Evolutionary conservation across 2,329 filamentous ascomycete species (phyloP), one percentile per base, ranked within the genome.

Genomic region (Calonectria montana): DNA sequence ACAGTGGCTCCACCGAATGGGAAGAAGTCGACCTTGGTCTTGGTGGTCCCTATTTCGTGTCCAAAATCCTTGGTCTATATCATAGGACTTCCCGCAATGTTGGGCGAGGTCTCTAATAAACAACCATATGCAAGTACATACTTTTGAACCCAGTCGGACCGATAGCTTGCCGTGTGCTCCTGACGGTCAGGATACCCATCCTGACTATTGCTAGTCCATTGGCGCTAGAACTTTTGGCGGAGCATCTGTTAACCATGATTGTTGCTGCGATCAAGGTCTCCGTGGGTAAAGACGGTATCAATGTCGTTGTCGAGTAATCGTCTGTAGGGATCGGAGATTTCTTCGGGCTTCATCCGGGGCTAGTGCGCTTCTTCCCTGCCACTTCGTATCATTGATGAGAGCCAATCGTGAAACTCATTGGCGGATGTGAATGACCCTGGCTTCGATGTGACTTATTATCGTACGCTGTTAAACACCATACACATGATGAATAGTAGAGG

Each of bases 111-210:
- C 31, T 57, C 29, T 7, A 23, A 29, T 15, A 57, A 4, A 35
- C 31, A 37, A 37, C 37, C 5, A 35, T 23, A 57, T 15, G 48
- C 13, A 31, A 45, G 31, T 45, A 65, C 23, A n/a, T 37, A 50
- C n/a, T 25, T 65, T 23, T 48, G 27, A 12, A 27, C 27, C 61
- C 61, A 64, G 18, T 50, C 61, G 7, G 41, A 37, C 4, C 6
- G 27, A 21, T 37, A 48, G n/a, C 41, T 21, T 13, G 61, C 43
- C 27, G 71, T 69, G 3, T 29, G 73, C 39, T 79, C 76, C 75
- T 72, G 74, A 15, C 77, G 75, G 9, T 72, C 73, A 2, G 74
- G 73, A 59, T 75, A 76, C 68, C 68, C 70, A 77, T 0, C 72
- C 75, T 1, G 67, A 68, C 25, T 67, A 63, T 13, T 74, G 43